Conservation (phyloP, 139 green algal species). For the Tetratostichococcus sp. region DNA sequence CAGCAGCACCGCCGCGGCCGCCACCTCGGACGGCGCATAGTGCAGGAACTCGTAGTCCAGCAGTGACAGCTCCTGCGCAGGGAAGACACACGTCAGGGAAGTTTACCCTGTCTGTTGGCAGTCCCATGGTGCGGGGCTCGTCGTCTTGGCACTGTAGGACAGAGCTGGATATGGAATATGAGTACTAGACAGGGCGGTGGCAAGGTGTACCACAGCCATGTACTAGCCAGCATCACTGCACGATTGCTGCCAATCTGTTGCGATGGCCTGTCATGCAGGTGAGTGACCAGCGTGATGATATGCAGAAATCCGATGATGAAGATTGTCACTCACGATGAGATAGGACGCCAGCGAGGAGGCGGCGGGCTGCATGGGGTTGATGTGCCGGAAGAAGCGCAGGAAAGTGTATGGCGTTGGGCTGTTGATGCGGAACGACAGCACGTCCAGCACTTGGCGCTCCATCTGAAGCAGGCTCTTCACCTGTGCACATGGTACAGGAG, state of each 20-base stretch:
- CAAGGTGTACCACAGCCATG: too few relatives aligned
- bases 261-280: too few relatives aligned
- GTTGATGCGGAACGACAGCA: conserved; percentile 34
- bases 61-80: conserved; percentile 30
- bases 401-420: conserved; percentile 44
- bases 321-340: conserved; percentile 21
- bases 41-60: conserved; percentile 38
- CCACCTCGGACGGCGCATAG: conserved; percentile 23
- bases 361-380: conserved; percentile 12
- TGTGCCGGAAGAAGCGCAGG: conserved; percentile 38
- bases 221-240: too few relatives aligned
- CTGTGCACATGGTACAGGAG: conserved; percentile 9
- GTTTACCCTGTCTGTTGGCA: too few relatives aligned
- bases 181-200: too few relatives aligned
- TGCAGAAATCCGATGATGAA: too few relatives aligned
- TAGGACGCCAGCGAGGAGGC: conserved; percentile 35
- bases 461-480: conserved; percentile 40
- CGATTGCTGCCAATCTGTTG: too few relatives aligned
- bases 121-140: too few relatives aligned
- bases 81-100: not conserved
- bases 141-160: too few relatives aligned
- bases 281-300: too few relatives aligned
- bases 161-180: too few relatives aligned
- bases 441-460: conserved; percentile 48
- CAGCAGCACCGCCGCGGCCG: conserved; percentile 28